A percentile compares a stretch with the other conserved stretches of the same genome.
These are phyloP conservation scores for Begonia masoniana DNA, from an alignment of 306 rosid genomes.

Conservation along the genomic window DNA sequence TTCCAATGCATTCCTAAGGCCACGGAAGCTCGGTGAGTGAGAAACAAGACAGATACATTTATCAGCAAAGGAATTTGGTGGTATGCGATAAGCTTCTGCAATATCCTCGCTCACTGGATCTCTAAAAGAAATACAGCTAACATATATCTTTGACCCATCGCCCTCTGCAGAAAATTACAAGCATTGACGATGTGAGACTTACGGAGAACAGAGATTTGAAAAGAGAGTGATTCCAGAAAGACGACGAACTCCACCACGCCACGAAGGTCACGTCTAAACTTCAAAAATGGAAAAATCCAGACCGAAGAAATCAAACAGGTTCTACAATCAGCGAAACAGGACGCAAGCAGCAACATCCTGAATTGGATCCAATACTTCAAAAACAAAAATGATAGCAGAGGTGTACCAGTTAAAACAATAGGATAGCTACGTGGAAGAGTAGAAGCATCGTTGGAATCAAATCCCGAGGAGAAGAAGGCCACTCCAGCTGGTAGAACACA, in stretches of 20 bases:
- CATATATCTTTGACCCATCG: slow-evolving; percentile 92
- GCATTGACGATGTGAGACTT: slow-evolving; percentile 1
- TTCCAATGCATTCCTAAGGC: slow-evolving; percentile 60
- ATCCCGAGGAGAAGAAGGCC: slow-evolving; percentile 58
- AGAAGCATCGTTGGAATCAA: slow-evolving; percentile 41
- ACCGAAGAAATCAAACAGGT: too few species aligned
- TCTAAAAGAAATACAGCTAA: slow-evolving; percentile 91
- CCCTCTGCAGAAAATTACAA: slow-evolving; percentile 59
- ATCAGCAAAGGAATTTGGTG: slow-evolving; percentile 84
- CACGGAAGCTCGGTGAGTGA: slow-evolving; percentile 70
- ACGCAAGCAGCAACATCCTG: neutral
- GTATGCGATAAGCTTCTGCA: slow-evolving; percentile 79
- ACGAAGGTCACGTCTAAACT: too few species aligned
- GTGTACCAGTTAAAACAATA: slow-evolving; percentile 79
- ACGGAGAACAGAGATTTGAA: too few species aligned
- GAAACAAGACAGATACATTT: slow-evolving; percentile 97
- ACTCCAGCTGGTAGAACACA: slow-evolving; percentile 98
- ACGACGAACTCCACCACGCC: too few species aligned
- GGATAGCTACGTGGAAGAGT: slow-evolving; percentile 88
- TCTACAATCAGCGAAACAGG: neutral
- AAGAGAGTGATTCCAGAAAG: too few species aligned
- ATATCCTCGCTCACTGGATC: slow-evolving; percentile 91
- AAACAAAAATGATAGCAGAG: neutral
- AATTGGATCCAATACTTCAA: neutral
- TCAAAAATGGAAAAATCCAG: too few species aligned